Evolutionary conservation across 1,139 yeast species (phyloP).

Genomic region (Saccharomyces hybrid): DNA sequence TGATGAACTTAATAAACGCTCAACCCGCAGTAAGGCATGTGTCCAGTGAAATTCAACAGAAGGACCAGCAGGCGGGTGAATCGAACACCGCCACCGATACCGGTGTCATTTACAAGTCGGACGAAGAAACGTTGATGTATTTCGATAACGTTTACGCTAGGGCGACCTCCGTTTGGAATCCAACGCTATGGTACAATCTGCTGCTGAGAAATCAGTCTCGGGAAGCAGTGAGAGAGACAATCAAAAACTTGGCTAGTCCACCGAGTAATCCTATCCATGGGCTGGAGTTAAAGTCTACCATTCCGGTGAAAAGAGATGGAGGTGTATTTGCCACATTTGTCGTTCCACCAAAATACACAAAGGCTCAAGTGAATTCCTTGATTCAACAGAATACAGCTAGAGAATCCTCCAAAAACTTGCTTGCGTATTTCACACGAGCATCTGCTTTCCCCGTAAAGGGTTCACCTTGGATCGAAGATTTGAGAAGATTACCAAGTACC

Average conservation of each 20-base stretch:
- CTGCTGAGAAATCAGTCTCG: slow-evolving; percentile 31
- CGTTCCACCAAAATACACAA: slow-evolving; percentile 45
- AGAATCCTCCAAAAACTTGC: slow-evolving; percentile 27
- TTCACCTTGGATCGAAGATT: slow-evolving; percentile 92
- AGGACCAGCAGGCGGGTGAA: slow-evolving; percentile 43
- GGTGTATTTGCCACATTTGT: slow-evolving; percentile 83
- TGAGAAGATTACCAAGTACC: slow-evolving; percentile 64
- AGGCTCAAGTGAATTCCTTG: slow-evolving; percentile 44
- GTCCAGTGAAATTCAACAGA: slow-evolving; percentile 35
- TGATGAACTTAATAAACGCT: not conserved
- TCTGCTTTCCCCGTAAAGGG: slow-evolving; percentile 74
- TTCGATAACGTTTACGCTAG: slow-evolving; percentile 48
- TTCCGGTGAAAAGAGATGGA: slow-evolving; percentile 75
- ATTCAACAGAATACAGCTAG: slow-evolving; percentile 44
- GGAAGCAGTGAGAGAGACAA: slow-evolving; percentile 33
- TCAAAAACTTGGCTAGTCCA: slow-evolving; percentile 39
- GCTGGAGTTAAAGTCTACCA: slow-evolving; percentile 41
- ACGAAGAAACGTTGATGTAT: slow-evolving; percentile 48
- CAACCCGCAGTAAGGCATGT: slow-evolving; percentile 23
- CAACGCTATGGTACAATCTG: slow-evolving; percentile 35
- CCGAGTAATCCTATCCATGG: slow-evolving; percentile 36
- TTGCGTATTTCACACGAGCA: slow-evolving; percentile 37
- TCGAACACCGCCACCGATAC: slow-evolving; percentile 45
- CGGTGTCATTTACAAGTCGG: slow-evolving; percentile 49
- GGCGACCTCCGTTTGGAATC: slow-evolving; percentile 35